Evolutionary conservation across 805 yeast genomes (phyloP).

Genomic region (Sugiyamaella qingdaonensis): DNA sequence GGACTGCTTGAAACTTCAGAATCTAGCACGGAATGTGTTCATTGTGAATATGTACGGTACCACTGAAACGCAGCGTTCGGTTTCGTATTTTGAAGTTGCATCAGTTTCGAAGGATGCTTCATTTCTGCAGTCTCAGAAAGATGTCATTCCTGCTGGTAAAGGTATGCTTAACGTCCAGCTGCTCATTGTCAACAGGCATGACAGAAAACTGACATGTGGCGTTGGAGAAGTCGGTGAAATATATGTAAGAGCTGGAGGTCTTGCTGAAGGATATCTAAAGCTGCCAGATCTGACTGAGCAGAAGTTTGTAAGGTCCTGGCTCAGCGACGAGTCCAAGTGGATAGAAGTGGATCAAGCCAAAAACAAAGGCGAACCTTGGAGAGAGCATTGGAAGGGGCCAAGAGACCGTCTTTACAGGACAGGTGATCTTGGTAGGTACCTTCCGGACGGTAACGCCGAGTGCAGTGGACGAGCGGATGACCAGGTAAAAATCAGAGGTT

Average conservation of each 20-base stretch:
- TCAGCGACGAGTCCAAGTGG: conserved; percentile 65
- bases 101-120: conserved; percentile 63
- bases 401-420: conserved; percentile 95
- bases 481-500: conserved; percentile 97
- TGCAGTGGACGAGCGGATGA: conserved; percentile 99
- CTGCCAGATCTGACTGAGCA: conserved; percentile 82
- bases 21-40: conserved; percentile 80
- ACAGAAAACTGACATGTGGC: conserved; percentile 88
- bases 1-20: conserved; percentile 90
- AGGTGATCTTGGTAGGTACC: conserved; percentile 94
- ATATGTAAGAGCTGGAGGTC: conserved; percentile 96
- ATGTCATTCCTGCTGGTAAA: conserved; percentile 96
- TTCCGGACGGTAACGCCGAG: conserved; percentile 97
- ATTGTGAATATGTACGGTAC: conserved; percentile 99
- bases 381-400: conserved; percentile 84
- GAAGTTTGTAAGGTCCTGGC: conserved; percentile 92
- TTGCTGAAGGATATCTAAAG: conserved; percentile 93
- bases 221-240: conserved; percentile 99
- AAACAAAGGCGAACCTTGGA: conserved; percentile 52
- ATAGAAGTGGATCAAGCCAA: conserved; percentile 45
- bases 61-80: conserved; percentile 98
- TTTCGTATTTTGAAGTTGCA: conserved; percentile 85
- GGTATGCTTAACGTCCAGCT: conserved; percentile 97
- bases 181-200: conserved; percentile 87
- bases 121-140: conserved; percentile 80